Evolutionary conservation across 2,329 filamentous ascomycete species (phyloP), one percentile per base, ranked within the genome.

Genomic region (Sclerotinia borealis): DNA sequence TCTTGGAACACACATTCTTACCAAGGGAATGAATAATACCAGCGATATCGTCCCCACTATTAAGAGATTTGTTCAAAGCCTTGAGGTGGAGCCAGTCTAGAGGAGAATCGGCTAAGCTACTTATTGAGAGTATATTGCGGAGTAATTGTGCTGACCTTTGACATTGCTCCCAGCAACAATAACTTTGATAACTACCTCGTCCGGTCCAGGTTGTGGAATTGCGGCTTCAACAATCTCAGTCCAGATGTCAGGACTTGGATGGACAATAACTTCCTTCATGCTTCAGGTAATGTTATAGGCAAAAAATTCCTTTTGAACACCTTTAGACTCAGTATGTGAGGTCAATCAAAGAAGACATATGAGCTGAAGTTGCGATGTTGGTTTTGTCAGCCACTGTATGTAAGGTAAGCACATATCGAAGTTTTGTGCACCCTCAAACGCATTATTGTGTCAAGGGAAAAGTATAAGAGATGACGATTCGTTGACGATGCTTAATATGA

Each of bases 1-100:
- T 77, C 13, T 13, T 48, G 7, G n/a, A 13, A 22, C 15, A 19
- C 2, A 83, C 80, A 41, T 79, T 73, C n/a, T 74, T 66, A 13
- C 81, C 81, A 25, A 82, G 76, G 52, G 75, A 72, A 66, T 82
- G 76, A 22, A 84, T 74, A 50, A 77, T 77, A 34, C 77, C 71
- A 29, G 68, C 69, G 31, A 74, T 66, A 55, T 73, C 72, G 61
- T 74, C 72, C n/a, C 70, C 69, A 19, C 63, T 63, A 50, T 72
- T 73, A 34, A 49, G 50, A 11, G 66, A 48, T 4, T 39, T 43
- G 11, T 66, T 37, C n/a, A 37, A 10, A 9, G 29, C 9, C 27
- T 72, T 72, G 29, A 48, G 29, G 27, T 48, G 41, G n/a, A 59
- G 41, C n/a, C 55, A 59, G 9, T 47, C 29, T 48, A 34, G 10